Conservation (phyloP, 2,329 filamentous ascomycete genomes). For the Penicillium sp. region DNA sequence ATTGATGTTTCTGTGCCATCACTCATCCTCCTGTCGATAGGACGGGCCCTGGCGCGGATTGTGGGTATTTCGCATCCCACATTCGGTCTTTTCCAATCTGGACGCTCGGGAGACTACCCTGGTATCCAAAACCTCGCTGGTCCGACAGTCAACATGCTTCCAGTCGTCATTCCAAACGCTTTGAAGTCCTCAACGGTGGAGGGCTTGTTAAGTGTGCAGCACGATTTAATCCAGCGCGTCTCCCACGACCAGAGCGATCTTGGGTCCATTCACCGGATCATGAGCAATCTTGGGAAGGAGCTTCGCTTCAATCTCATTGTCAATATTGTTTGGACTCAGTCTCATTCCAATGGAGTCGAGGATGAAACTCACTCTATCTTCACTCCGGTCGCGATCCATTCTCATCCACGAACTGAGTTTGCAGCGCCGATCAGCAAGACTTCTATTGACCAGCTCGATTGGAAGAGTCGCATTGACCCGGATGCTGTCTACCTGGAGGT, state of each 20-base stretch:
- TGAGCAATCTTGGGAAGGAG: not conserved
- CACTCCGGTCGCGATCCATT: not conserved
- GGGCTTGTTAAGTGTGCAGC: not conserved
- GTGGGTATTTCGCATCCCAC: not conserved
- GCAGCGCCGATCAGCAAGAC: not conserved
- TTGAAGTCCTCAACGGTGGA: not conserved
- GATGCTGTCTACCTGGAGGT: constrained; percentile 1
- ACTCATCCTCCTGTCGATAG: not conserved
- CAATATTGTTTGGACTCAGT: constrained; percentile 4
- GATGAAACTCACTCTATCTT: not conserved
- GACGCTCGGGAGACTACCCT: constrained; percentile 5
- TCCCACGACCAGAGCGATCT: constrained; percentile 1
- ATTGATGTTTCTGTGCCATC: constrained; percentile 1
- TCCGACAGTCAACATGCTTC: constrained; percentile 2
- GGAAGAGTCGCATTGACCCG: not conserved
- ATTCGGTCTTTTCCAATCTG: constrained; percentile 5
- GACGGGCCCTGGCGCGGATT: not conserved
- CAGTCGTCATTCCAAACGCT: not conserved
- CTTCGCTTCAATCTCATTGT: constrained; percentile 4
- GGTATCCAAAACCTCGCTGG: not conserved
- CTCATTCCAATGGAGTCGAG: not conserved
- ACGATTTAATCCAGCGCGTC: not conserved
- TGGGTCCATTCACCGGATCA: not conserved
- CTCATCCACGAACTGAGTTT: not conserved
- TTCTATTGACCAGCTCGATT: not conserved